Conservation (phyloP, 2,329 filamentous ascomycete species). For the Clarireedia monteithiana region DNA sequence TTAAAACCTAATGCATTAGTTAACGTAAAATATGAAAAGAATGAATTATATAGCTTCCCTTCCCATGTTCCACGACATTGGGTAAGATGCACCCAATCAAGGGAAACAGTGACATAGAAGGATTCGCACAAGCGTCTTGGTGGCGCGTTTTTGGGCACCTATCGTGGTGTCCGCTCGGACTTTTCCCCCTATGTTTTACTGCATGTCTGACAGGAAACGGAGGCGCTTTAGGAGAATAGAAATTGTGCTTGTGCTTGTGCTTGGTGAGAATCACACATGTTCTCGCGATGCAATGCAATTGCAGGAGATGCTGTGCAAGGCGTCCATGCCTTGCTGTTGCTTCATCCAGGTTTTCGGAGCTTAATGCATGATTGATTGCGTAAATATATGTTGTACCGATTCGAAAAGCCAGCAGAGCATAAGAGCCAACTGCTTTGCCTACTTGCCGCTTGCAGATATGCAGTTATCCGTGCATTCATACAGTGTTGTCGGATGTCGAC, state of each 20-base stretch:
- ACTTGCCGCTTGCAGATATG: no score
- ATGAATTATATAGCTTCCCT: constrained; percentile 1
- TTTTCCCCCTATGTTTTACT: constrained; percentile 4
- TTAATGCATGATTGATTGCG: background rate
- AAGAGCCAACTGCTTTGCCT: no score
- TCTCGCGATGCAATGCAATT: background rate
- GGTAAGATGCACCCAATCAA: constrained; percentile 8
- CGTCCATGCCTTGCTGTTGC: background rate
- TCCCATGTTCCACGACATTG: constrained; percentile 5
- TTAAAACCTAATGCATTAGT: background rate
- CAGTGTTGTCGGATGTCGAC: no score
- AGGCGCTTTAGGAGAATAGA: background rate
- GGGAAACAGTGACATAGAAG: background rate
- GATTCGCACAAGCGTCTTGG: background rate
- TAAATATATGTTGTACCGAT: no score
- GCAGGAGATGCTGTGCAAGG: background rate
- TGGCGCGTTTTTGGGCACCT: background rate
- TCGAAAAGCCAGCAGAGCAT: no score
- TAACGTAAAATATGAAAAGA: background rate
- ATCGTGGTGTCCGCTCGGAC: constrained; percentile 10
- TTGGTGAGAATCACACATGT: background rate
- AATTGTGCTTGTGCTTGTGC: background rate
- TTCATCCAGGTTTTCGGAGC: background rate
- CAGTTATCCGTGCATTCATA: no score
- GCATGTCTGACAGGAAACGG: background rate